A percentile compares a stretch with the other conserved stretches of the same genome.
These are phyloP conservation scores for Fusarium vanettenii DNA, from an alignment of 2,329 filamentous ascomycete species.

Conservation along the genomic window DNA sequence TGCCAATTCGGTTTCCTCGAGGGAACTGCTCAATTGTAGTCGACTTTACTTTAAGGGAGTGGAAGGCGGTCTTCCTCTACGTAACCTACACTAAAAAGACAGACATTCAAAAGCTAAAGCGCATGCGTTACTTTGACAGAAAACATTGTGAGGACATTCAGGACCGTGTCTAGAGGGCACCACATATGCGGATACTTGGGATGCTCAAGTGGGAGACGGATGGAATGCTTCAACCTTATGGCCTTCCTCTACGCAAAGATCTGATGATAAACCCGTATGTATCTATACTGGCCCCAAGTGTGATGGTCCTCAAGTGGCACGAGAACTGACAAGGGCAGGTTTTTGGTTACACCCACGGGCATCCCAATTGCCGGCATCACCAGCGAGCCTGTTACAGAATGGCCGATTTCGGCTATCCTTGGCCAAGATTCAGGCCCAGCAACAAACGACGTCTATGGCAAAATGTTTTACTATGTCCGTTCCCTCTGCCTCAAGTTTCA, in stretches of 20 bases:
- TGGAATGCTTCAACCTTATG: slow-evolving; percentile 40
- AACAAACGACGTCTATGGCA: slow-evolving; percentile 44
- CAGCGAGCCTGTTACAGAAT: slow-evolving; percentile 43
- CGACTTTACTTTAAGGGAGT: slow-evolving; percentile 11
- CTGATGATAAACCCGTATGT: slow-evolving; percentile 38
- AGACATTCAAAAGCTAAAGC: background rate
- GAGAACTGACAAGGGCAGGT: slow-evolving; percentile 11
- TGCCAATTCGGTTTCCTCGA: background rate
- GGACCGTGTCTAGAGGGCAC: slow-evolving; percentile 28
- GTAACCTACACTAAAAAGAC: background rate
- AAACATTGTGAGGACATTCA: slow-evolving; percentile 9
- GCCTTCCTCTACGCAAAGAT: slow-evolving; percentile 29
- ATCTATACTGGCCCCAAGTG: background rate
- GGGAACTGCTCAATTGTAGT: background rate
- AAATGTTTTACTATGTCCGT: slow-evolving; percentile 44
- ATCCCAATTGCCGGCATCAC: slow-evolving; percentile 1
- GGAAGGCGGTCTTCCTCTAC: background rate
- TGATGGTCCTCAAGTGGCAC: background rate
- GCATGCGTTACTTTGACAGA: slow-evolving; percentile 3
- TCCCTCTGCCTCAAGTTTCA: slow-evolving; percentile 37
- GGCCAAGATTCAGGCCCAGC: slow-evolving; percentile 28
- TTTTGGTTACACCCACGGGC: slow-evolving; percentile 20
- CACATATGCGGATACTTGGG: slow-evolving; percentile 17
- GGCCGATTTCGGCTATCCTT: slow-evolving; percentile 41
- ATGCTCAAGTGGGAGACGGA: slow-evolving; percentile 34